These are phyloP conservation scores for Collybiopsis confluens DNA, from an alignment of 768 basidiomycete species.

Conservation along the genomic window DNA sequence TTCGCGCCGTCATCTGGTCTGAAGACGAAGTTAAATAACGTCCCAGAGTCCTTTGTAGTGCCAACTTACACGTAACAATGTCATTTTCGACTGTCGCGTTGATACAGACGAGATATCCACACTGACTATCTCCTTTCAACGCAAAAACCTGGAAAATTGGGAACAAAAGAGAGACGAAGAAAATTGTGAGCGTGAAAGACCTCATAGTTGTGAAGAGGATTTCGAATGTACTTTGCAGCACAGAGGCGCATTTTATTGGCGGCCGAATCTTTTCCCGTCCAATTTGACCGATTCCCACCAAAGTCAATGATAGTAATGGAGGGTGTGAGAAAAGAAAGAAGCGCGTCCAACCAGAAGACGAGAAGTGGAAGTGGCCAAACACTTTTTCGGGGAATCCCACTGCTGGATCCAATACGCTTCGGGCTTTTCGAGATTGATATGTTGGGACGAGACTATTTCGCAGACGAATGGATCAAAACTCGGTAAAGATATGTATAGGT, in stretches of 20 bases:
- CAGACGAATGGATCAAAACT: neutral
- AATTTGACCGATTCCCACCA: neutral
- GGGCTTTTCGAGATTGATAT: neutral
- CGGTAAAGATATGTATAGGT: neutral
- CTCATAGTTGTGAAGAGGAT: neutral
- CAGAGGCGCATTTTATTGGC: neutral
- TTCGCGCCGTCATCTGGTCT: slow-evolving; percentile 43
- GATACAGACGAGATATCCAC: slow-evolving; percentile 41
- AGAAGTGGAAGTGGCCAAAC: neutral
- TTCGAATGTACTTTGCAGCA: neutral
- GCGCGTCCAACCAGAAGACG: neutral
- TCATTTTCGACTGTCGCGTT: slow-evolving; percentile 40
- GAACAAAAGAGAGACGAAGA: neutral
- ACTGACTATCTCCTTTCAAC: slow-evolving; percentile 41
- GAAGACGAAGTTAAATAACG: neutral
- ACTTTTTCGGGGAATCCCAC: neutral
- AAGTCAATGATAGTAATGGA: neutral
- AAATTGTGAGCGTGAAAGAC: neutral
- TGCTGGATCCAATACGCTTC: neutral
- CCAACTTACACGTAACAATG: slow-evolving; percentile 41
- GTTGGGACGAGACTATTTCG: neutral
- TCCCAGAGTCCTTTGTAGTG: neutral
- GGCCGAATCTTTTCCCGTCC: neutral
- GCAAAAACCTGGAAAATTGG: slow-evolving; percentile 14
- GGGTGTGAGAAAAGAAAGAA: neutral